phyloP scores from a whole-genome alignment of 1,284 basidiomycete genomes.

The Phlebopus sp. region DNA sequence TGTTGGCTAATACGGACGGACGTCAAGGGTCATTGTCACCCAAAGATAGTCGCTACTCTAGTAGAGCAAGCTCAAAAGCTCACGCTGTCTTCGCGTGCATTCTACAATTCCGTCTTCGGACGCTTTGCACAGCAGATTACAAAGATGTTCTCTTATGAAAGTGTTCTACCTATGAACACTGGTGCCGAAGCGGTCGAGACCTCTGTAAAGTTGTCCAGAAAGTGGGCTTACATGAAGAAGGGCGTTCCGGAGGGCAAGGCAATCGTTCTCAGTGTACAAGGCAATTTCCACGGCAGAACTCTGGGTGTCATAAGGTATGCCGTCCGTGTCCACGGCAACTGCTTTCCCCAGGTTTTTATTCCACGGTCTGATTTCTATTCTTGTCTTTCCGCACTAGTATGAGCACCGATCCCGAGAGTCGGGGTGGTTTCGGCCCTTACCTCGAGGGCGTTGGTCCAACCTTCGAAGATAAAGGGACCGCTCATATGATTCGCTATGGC shows the following conservation, averaged over 20 bases:
- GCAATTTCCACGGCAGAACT: slow-evolving; percentile 97
- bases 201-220: slow-evolving; percentile 78
- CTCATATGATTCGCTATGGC: slow-evolving; percentile 75
- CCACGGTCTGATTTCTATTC: slow-evolving; percentile 12
- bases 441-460: slow-evolving; percentile 83
- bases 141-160: slow-evolving; percentile 84
- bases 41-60: slow-evolving; percentile 80
- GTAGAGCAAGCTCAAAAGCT: slow-evolving; percentile 86
- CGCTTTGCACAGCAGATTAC: slow-evolving; percentile 87
- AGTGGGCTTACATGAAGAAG: slow-evolving; percentile 92
- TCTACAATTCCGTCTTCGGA: slow-evolving; percentile 93
- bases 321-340: background rate
- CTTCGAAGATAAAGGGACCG: slow-evolving; percentile 50
- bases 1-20: slow-evolving; percentile 10
- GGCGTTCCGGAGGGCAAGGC: slow-evolving; percentile 82
- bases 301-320: slow-evolving; percentile 80
- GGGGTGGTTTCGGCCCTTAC: slow-evolving; percentile 89
- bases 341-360: background rate
- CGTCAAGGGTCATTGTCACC: slow-evolving; percentile 89
- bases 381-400: slow-evolving; percentile 50
- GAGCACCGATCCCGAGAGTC: slow-evolving; percentile 93
- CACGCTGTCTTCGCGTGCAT: slow-evolving; percentile 93
- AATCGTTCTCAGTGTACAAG: slow-evolving; percentile 82
- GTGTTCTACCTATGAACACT: slow-evolving; percentile 99
- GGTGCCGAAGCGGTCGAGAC: slow-evolving; percentile 98